A percentile compares a stretch with the other conserved stretches of the same genome.
Evolutionary conservation across 768 basidiomycete genomes (phyloP).

Genomic region (Kwoniella heveanensis): DNA sequence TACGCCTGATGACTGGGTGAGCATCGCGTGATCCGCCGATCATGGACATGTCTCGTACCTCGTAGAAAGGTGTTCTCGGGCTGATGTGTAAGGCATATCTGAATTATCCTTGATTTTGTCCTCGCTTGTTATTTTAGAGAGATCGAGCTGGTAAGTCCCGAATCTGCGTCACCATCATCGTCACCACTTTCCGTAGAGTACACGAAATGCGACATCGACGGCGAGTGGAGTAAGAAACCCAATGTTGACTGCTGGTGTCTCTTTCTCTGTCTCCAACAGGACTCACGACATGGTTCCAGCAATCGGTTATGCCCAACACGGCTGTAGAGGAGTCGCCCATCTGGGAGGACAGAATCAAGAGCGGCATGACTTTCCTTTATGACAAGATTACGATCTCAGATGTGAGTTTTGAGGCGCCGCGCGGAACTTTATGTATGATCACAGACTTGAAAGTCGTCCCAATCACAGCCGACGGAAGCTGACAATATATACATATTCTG

Average conservation of each 20-base stretch:
- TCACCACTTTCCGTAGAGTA: no score
- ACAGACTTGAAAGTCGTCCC: no score
- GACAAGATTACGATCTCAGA: constrained; percentile 38
- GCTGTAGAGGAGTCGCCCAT: constrained; percentile 36
- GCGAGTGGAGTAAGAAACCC: no score
- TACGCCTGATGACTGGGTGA: constrained; percentile 41
- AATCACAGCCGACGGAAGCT: no score
- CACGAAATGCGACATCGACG: no score
- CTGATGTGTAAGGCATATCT: no score
- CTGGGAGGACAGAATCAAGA: constrained; percentile 33
- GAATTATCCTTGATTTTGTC: no score
- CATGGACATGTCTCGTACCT: no score
- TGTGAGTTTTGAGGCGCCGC: constrained; percentile 24
- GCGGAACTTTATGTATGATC: no score
- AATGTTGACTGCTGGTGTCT: neutral
- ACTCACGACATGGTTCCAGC: constrained; percentile 44
- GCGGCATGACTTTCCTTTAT: constrained; percentile 32
- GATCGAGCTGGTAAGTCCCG: constrained; percentile 27
- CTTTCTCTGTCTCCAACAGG: neutral
- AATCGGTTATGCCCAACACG: constrained; percentile 38
- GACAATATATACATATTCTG: no score
- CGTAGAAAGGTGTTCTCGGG: no score
- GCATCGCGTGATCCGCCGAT: constrained; percentile 4
- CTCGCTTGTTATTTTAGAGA: constrained; percentile 5
- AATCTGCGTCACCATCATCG: neutral